Conservation (phyloP, 805 yeast genomes). For the Komagataella ulmi region DNA sequence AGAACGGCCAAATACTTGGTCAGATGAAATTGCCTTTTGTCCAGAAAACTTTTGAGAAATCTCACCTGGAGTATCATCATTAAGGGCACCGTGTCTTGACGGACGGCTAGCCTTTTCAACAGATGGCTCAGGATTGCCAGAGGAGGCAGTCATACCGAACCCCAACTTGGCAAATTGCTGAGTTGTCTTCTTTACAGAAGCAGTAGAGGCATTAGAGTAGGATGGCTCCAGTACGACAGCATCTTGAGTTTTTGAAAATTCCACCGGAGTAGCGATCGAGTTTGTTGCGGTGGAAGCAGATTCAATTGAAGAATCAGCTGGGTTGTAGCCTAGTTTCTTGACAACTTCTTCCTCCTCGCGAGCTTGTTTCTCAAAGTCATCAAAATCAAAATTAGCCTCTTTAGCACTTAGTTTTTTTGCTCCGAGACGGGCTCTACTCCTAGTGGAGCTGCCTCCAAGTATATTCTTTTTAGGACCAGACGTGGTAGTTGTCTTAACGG, state of each 20-base stretch:
- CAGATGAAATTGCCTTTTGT: constrained; percentile 93
- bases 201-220: constrained; percentile 6
- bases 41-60: constrained; percentile 68
- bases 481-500: constrained; percentile 12
- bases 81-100: constrained; percentile 22
- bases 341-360: constrained; percentile 69
- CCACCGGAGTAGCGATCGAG: constrained; percentile 1
- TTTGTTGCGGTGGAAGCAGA: constrained; percentile 1
- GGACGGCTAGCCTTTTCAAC: constrained; percentile 1
- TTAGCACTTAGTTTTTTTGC: constrained; percentile 36
- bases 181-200: constrained; percentile 6
- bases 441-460: constrained; percentile 23
- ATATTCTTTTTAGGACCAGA: constrained; percentile 20
- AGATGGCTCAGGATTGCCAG: constrained; percentile 18
- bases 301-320: constrained; percentile 13
- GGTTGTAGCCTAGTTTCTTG: constrained; percentile 37
- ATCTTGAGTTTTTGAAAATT: neutral
- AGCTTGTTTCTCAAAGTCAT: constrained; percentile 63
- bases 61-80: constrained; percentile 60
- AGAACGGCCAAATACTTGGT: constrained; percentile 86
- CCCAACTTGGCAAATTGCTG: constrained; percentile 31
- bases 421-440: constrained; percentile 43
- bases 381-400: constrained; percentile 37
- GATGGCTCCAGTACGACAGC: neutral
- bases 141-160: constrained; percentile 74